Base-by-base conservation (phyloP, 345 rosid species). In the Noccaea bulbosa region DNA sequence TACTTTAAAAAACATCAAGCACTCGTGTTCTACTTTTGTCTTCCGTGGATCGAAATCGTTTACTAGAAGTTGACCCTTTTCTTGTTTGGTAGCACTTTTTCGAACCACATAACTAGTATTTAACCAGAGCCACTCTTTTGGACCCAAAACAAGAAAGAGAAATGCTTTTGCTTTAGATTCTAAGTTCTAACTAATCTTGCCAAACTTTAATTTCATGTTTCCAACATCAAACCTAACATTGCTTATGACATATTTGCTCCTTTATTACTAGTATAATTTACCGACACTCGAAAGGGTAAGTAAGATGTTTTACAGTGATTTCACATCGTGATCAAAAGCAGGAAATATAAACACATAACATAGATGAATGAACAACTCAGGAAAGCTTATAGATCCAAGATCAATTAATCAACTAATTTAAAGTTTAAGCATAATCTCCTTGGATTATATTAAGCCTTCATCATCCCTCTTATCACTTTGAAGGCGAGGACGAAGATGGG, bases 351-450 rank as follows among this genome's bases (percentile, higher is more conserved):
- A 62, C 33, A 20, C 8, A 51, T 15, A 35, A 61, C 37, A 41
- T 17, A 70, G 0, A 1, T 41, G 8, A 27, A 58, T 2, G 3
- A 64, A 38, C 8, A 64, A 48, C 30, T 85, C 86, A 79, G 82
- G 83, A 48, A 67, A 79, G 38, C 82, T 53, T 81, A 37, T 77
- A 80, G 78, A 83, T 74, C 74, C 33, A 47, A 65, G 9, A 27
- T 39, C 51, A 44, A 38, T 46, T 37, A 20, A 52, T 62, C 49
- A 58, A 14, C 41, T 58, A 59, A 34, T 12, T 27, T 4, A 17
- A 44, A 20, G 22, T 54, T 67, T 8, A 17, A 44, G 55, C 64
- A 52, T 66, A 12, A 44, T 12, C 27, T 41, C 53, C 16, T 44
- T 20, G n/a, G 12, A 20, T 48, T 65, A 55, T 32, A 55, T 45